These are phyloP conservation scores for Teratosphaeria epicoccoides DNA, from an alignment of 2,329 filamentous ascomycete genomes.

Conservation along the genomic window DNA sequence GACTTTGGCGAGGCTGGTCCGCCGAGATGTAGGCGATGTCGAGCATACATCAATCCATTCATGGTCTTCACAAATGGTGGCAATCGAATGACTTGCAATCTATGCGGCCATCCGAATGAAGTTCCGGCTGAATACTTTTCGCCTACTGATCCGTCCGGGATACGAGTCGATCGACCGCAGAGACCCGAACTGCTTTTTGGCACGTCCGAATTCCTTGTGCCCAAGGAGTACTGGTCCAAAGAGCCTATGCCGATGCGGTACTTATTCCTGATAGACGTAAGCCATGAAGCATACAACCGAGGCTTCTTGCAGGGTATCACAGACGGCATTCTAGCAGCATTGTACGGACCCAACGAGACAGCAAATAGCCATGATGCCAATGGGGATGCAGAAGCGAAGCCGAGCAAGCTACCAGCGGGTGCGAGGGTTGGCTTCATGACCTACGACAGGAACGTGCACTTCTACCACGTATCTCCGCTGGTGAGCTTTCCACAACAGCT, in stretches of 20 bases:
- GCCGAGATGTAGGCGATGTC: constrained; percentile 81
- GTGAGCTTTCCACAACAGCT: constrained; percentile 92
- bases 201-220: constrained; percentile 91
- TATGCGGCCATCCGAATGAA: constrained; percentile 95
- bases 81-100: constrained; percentile 95
- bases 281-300: constrained; percentile 80
- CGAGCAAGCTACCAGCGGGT: constrained; percentile 56
- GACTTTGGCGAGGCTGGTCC: constrained; percentile 90
- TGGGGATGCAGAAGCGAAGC: constrained; percentile 23
- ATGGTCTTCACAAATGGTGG: constrained; percentile 94
- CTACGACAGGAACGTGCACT: constrained; percentile 93
- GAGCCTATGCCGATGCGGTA: constrained; percentile 79
- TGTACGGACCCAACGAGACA: constrained; percentile 57
- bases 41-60: constrained; percentile 96
- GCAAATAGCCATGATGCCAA: constrained; percentile 39
- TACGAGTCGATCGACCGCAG: constrained; percentile 77
- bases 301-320: constrained; percentile 86
- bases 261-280: constrained; percentile 89
- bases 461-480: constrained; percentile 79
- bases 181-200: constrained; percentile 82
- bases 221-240: constrained; percentile 97
- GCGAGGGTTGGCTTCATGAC: constrained; percentile 91
- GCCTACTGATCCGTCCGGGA: constrained; percentile 75
- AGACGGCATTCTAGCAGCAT: constrained; percentile 70
- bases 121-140: constrained; percentile 87